Percentiles rank a stretch among this genome's conserved stretches.
phyloP scores from a whole-genome alignment of 805 yeast species.

The Naumovozyma baii region DNA sequence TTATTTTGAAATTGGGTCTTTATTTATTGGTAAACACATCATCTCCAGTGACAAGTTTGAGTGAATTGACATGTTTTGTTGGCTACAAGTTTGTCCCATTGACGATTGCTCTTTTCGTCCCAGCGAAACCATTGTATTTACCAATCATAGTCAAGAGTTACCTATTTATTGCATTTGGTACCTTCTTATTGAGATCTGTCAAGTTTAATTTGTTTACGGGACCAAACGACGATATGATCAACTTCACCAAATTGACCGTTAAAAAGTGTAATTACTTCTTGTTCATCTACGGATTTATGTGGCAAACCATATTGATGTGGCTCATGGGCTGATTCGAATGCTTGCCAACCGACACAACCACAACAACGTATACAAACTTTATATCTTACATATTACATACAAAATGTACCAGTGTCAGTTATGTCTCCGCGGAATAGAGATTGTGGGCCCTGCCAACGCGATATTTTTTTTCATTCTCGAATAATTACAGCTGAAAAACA shows the following conservation, averaged over 20 bases:
- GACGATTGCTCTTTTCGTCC: constrained; percentile 45
- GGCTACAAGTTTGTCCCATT: constrained; percentile 91
- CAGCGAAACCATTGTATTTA: constrained; percentile 35
- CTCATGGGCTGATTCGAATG: constrained; percentile 36
- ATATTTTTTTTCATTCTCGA: too few relatives aligned
- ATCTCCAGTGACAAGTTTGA: constrained; percentile 38
- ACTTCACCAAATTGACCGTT: constrained; percentile 48
- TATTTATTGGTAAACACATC: constrained; percentile 46
- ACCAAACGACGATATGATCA: constrained; percentile 40
- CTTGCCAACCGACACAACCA: background rate
- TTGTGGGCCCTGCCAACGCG: too few relatives aligned
- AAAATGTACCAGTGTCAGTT: too few relatives aligned
- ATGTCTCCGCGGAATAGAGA: background rate
- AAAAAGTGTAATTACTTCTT: constrained; percentile 79
- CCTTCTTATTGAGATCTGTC: constrained; percentile 51
- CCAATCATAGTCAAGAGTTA: constrained; percentile 40
- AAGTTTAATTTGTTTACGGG: constrained; percentile 38
- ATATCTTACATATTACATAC: too few relatives aligned
- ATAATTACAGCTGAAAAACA: too few relatives aligned
- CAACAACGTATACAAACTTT: too few relatives aligned
- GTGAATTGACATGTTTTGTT: constrained; percentile 81
- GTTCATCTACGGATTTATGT: constrained; percentile 71
- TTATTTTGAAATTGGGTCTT: constrained; percentile 68
- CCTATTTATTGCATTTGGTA: constrained; percentile 48
- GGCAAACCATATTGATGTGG: constrained; percentile 72